phyloP scores from a whole-genome alignment of 345 rosid genomes.

The Rhodamnia rubescens region DNA sequence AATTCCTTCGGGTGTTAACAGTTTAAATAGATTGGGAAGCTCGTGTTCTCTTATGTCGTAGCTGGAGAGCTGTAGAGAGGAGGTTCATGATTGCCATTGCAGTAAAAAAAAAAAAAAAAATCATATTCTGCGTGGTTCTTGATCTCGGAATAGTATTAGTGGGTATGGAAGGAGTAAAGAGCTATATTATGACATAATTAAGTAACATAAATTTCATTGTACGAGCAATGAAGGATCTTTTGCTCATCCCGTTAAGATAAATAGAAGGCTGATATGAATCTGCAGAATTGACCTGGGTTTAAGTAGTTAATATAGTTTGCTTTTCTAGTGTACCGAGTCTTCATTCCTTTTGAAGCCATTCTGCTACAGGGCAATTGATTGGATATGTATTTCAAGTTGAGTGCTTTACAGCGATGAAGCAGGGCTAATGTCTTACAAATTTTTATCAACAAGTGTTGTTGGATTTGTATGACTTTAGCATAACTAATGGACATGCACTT shows the following conservation, averaged over 20 bases:
- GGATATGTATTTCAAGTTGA: not conserved
- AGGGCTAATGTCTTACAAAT: not conserved
- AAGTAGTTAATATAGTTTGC: not conserved
- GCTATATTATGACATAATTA: not conserved
- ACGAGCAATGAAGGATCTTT: not conserved
- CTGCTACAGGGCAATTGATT: not conserved
- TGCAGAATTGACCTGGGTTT: not conserved
- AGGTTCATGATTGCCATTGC: not conserved
- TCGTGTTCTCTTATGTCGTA: not conserved
- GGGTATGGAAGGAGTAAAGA: not conserved
- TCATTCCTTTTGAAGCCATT: not conserved
- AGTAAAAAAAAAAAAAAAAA: not conserved
- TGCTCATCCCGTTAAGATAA: not conserved
- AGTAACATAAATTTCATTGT: not conserved
- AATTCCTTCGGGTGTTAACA: not conserved
- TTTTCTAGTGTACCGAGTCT: not conserved
- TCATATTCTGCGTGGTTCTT: not conserved
- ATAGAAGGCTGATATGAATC: not conserved
- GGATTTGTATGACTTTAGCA: not conserved
- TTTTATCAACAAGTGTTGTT: not conserved
- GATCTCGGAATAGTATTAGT: not conserved
- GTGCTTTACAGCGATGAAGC: not conserved
- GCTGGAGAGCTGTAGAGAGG: not conserved
- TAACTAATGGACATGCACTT: not conserved
- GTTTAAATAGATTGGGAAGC: not conserved